A percentile compares a stretch with the other conserved stretches of the same genome.
phyloP scores from a whole-genome alignment of 345 rosid species.

The Murraya paniculata region DNA sequence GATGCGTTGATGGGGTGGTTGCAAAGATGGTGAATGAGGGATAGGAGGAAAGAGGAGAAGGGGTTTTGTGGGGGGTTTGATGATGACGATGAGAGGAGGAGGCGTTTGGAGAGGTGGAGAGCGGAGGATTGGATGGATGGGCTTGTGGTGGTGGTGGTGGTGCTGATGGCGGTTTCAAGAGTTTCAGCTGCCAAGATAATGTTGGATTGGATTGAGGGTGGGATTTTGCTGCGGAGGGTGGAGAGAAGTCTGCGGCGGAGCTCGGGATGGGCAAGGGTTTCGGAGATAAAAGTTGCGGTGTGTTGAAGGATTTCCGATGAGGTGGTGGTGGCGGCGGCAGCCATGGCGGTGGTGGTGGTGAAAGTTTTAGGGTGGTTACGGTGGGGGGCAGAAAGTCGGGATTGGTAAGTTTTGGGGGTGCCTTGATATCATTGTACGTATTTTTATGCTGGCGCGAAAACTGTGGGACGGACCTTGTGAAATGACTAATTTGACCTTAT shows the following conservation, averaged over 20 bases:
- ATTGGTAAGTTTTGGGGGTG: background rate
- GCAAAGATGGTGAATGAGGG: slow-evolving; percentile 42
- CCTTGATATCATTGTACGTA: background rate
- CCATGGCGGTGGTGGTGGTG: slow-evolving; percentile 7
- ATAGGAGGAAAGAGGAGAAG: slow-evolving; percentile 47
- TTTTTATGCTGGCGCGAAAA: slow-evolving; percentile 13
- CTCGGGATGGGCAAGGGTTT: slow-evolving; percentile 39
- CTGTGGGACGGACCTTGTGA: background rate
- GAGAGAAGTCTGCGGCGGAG: slow-evolving; percentile 42
- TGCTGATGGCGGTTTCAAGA: slow-evolving; percentile 43
- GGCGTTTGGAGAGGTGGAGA: slow-evolving; percentile 44
- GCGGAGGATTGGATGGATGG: slow-evolving; percentile 34
- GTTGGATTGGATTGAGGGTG: slow-evolving; percentile 14
- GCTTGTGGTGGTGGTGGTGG: slow-evolving; percentile 8
- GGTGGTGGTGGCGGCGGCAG: slow-evolving; percentile 13
- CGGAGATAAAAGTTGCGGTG: slow-evolving; percentile 36
- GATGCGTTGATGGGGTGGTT: slow-evolving; percentile 43
- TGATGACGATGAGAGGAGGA: slow-evolving; percentile 39
- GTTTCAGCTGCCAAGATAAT: slow-evolving; percentile 42
- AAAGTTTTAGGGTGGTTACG: background rate
- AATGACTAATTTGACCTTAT: slow-evolving; percentile 10
- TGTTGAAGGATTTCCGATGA: slow-evolving; percentile 43
- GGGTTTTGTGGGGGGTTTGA: slow-evolving; percentile 12
- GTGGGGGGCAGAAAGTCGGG: background rate
- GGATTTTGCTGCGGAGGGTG: slow-evolving; percentile 29